These are phyloP conservation scores for Geosmithia flava DNA, from an alignment of 2,329 filamentous ascomycete species.

Conservation along the genomic window DNA sequence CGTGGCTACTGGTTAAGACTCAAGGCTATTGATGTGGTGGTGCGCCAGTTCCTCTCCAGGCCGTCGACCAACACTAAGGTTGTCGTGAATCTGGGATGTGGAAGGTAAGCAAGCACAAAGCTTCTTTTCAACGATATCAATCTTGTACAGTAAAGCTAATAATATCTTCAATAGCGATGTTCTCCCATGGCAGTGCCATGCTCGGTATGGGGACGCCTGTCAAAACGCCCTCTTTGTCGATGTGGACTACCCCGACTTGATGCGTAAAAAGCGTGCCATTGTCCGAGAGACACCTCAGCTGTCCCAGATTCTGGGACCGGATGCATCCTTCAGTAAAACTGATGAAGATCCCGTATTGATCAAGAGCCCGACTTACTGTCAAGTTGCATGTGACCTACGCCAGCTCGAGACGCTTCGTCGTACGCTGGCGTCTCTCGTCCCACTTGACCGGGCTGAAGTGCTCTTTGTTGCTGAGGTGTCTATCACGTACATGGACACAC, in stretches of 20 bases:
- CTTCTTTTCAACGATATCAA: neutral
- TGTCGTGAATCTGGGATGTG: conserved; percentile 77
- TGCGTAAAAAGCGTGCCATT: conserved; percentile 58
- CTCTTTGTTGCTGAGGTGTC: conserved; percentile 85
- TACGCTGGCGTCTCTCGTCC: conserved; percentile 44
- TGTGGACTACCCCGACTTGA: conserved; percentile 73
- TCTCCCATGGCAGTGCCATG: conserved; percentile 71
- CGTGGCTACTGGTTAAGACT: conserved; percentile 81
- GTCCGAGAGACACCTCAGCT: conserved; percentile 54
- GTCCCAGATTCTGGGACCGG: conserved; percentile 16
- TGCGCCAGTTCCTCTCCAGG: conserved; percentile 58
- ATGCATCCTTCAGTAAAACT: conserved; percentile 18
- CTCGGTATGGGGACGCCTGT: conserved; percentile 48
- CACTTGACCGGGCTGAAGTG: conserved; percentile 46
- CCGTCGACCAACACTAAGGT: conserved; percentile 48
- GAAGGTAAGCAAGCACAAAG: conserved; percentile 54
- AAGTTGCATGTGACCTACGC: conserved; percentile 71
- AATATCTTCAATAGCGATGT: conserved; percentile 51
- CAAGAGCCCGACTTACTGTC: conserved; percentile 58
- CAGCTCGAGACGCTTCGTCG: conserved; percentile 49
- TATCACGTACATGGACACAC: conserved; percentile 75
- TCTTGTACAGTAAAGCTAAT: neutral
- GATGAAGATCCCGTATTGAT: conserved; percentile 40
- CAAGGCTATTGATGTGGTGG: conserved; percentile 64
- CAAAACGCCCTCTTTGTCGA: conserved; percentile 60